These are phyloP conservation scores for Leccinum imitatum DNA, from an alignment of 768 basidiomycete genomes.

Conservation along the genomic window DNA sequence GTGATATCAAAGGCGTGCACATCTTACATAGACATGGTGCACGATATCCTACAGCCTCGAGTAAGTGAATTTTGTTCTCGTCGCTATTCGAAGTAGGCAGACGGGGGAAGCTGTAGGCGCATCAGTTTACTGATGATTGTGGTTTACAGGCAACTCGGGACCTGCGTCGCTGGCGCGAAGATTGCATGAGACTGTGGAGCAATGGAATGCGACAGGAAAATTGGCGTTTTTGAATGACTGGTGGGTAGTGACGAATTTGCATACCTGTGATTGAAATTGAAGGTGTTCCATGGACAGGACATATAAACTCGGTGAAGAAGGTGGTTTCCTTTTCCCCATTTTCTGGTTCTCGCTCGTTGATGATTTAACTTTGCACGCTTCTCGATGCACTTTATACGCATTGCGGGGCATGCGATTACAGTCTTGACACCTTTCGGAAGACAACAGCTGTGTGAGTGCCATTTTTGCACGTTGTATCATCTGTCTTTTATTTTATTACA, in stretches of 20 bases:
- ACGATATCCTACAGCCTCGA: conserved; percentile 64
- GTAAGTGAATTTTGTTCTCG: conserved; percentile 38
- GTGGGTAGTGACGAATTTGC: conserved; percentile 38
- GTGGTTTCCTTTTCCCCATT: conserved; percentile 33
- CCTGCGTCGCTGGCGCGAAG: conserved; percentile 56
- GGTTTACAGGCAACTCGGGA: conserved; percentile 50
- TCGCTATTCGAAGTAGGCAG: neutral
- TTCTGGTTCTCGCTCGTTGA: neutral
- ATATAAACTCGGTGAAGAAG: conserved; percentile 87
- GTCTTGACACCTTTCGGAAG: conserved; percentile 90
- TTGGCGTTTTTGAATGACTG: conserved; percentile 81
- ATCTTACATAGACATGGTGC: conserved; percentile 84
- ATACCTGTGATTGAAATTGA: conserved; percentile 4
- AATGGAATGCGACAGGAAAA: conserved; percentile 65
- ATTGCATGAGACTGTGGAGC: conserved; percentile 50
- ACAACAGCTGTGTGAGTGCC: conserved; percentile 71
- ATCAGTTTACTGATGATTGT: neutral
- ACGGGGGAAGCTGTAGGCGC: neutral
- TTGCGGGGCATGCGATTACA: conserved; percentile 20
- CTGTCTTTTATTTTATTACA: neutral
- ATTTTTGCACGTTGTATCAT: neutral
- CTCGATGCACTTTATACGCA: neutral
- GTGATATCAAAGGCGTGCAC: conserved; percentile 72
- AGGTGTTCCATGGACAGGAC: conserved; percentile 49
- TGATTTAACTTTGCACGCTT: neutral